Evolutionary conservation across 345 rosid genomes (phyloP).

Genomic region (Cardamine chenopodiifolia): DNA sequence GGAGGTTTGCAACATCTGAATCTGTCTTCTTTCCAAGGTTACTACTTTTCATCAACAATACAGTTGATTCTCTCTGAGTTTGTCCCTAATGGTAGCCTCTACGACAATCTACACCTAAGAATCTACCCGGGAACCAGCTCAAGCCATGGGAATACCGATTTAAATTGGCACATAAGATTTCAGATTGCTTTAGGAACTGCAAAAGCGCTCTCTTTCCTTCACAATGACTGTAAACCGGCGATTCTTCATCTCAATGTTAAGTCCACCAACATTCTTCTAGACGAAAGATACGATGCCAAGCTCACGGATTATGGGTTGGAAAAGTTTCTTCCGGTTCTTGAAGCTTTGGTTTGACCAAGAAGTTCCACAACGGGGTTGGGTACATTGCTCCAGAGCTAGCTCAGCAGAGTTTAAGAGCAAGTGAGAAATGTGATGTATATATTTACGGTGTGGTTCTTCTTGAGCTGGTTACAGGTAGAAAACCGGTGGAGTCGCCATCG

Average conservation of each 20-base stretch:
- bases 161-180: conserved; percentile 85
- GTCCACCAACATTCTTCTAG: conserved; percentile 83
- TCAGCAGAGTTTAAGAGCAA: conserved; percentile 58
- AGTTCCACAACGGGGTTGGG: conserved; percentile 85
- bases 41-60: conserved; percentile 86
- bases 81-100: conserved; percentile 72
- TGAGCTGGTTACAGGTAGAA: conserved; percentile 89
- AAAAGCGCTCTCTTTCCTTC: conserved; percentile 85
- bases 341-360: conserved; percentile 68
- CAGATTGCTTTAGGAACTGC: conserved; percentile 87
- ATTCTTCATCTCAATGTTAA: conserved; percentile 92
- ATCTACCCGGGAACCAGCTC: conserved; percentile 64
- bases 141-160: conserved; percentile 61
- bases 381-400: conserved; percentile 98
- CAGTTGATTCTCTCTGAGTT: conserved; percentile 80
- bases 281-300: conserved; percentile 71
- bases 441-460: conserved; percentile 91
- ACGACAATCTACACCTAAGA: conserved; percentile 70
- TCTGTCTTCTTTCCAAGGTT: conserved; percentile 84
- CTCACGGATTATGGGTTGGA: conserved; percentile 85
- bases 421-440: conserved; percentile 90
- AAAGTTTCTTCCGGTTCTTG: conserved; percentile 79
- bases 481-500: conserved; percentile 81
- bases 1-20: conserved; percentile 73
- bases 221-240: conserved; percentile 85